A percentile compares a stretch with the other conserved stretches of the same genome.
Conservation (phyloP, 805 yeast genomes). For the Starmerella stigmatis region DNA sequence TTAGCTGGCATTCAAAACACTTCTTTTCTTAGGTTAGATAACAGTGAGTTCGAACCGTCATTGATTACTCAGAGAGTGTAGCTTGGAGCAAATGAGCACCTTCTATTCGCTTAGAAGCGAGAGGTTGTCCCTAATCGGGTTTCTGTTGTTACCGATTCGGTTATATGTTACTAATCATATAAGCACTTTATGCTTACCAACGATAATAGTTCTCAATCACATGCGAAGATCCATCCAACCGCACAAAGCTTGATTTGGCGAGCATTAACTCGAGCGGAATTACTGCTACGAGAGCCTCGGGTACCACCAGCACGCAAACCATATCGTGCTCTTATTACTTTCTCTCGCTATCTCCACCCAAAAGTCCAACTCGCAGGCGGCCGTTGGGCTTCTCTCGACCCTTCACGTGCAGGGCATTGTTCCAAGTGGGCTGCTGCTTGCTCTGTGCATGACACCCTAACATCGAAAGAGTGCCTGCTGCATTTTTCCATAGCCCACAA, state of each 20-base stretch:
- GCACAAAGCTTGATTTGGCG: no score
- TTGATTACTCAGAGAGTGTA: background rate
- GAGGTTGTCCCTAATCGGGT: slow-evolving; percentile 1
- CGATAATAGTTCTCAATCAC: no score
- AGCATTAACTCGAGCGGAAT: no score
- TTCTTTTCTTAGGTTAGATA: no score
- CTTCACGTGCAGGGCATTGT: background rate
- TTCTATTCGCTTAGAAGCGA: slow-evolving; percentile 7
- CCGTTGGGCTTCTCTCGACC: background rate
- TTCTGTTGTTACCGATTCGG: slow-evolving; percentile 6
- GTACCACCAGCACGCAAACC: no score
- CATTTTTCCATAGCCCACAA: slow-evolving; percentile 5
- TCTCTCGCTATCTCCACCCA: no score
- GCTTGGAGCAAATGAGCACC: slow-evolving; percentile 4
- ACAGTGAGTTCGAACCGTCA: background rate
- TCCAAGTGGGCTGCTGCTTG: background rate
- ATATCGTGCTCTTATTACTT: no score
- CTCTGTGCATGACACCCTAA: slow-evolving; percentile 7
- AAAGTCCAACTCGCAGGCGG: background rate
- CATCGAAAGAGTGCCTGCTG: background rate
- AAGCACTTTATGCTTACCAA: no score
- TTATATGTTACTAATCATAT: background rate
- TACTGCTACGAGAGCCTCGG: no score
- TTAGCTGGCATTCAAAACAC: no score
- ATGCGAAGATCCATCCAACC: no score